These are phyloP conservation scores for Penicillium chermesinum DNA, from an alignment of 495 filamentous ascomycete genomes.

Conservation along the genomic window DNA sequence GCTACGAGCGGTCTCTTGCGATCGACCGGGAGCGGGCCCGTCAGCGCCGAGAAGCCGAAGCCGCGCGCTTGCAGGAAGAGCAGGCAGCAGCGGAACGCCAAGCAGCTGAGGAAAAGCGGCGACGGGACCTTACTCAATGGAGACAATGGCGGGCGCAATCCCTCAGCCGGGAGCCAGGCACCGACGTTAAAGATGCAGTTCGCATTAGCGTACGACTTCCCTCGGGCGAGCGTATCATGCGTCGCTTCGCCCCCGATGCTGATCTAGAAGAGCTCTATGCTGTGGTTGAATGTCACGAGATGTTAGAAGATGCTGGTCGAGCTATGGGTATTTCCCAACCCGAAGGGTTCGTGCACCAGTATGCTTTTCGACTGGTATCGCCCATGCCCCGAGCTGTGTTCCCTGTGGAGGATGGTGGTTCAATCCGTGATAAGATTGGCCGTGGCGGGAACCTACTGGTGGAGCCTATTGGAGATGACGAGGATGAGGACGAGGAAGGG, in stretches of 20 bases:
- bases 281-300: constrained; percentile 87
- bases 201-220: constrained; percentile 77
- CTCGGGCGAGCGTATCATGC: constrained; percentile 64
- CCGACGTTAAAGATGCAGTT: constrained; percentile 62
- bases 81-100: constrained; percentile 58
- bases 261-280: constrained; percentile 88
- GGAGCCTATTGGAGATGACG: constrained; percentile 57
- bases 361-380: constrained; percentile 73
- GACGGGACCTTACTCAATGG: constrained; percentile 64
- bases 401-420: constrained; percentile 57
- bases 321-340: constrained; percentile 46
- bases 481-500: constrained; percentile 22
- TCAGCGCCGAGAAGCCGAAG: constrained; percentile 67
- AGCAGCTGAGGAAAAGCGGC: constrained; percentile 55
- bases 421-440: constrained; percentile 67
- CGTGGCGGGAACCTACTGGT: constrained; percentile 85
- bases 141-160: constrained; percentile 68
- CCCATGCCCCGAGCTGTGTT: constrained; percentile 78
- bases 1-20: constrained; percentile 91
- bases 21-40: constrained; percentile 78
- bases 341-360: constrained; percentile 67
- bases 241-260: constrained; percentile 60
- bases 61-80: constrained; percentile 56
- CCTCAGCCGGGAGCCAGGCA: constrained; percentile 62
- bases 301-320: constrained; percentile 37